These are phyloP conservation scores for Apiotrichum gracile DNA, from an alignment of 1,284 basidiomycete genomes.

Conservation along the genomic window DNA sequence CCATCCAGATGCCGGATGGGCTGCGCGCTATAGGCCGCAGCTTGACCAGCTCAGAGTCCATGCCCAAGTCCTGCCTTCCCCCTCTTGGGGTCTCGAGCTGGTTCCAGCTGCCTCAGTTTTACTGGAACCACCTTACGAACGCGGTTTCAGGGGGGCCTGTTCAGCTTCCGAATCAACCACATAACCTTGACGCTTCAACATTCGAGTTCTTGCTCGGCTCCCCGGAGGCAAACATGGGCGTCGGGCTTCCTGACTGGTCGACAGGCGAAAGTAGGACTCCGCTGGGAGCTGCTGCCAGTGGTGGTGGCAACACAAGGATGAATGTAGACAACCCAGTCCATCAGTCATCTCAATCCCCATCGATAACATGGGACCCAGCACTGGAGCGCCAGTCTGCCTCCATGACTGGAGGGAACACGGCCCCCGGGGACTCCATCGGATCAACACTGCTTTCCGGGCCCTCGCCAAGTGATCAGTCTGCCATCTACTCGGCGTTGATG, in stretches of 20 bases:
- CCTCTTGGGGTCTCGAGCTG: conserved; percentile 11
- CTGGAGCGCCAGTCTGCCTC: neutral
- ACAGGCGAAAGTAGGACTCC: neutral
- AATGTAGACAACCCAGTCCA: too few species aligned
- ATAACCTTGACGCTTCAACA: neutral
- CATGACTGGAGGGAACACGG: neutral
- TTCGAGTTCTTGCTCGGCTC: neutral
- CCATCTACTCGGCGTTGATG: conserved; percentile 26
- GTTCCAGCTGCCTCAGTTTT: conserved; percentile 35
- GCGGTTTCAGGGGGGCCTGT: neutral
- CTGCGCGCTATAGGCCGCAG: conserved; percentile 19
- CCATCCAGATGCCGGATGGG: conserved; percentile 8
- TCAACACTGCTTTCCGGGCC: neutral
- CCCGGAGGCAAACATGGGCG: neutral
- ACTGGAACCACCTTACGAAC: conserved; percentile 33
- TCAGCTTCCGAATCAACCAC: neutral
- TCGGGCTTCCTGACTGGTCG: neutral
- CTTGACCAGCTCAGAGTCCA: conserved; percentile 6
- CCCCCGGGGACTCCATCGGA: neutral
- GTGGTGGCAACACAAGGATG: neutral
- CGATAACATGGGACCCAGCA: neutral
- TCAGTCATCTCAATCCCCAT: neutral
- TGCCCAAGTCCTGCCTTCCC: neutral
- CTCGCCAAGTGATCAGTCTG: conserved; percentile 11
- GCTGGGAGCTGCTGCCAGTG: neutral